phyloP scores from a whole-genome alignment of 2,329 filamentous ascomycete species.

The Coniochaeta sp. region DNA sequence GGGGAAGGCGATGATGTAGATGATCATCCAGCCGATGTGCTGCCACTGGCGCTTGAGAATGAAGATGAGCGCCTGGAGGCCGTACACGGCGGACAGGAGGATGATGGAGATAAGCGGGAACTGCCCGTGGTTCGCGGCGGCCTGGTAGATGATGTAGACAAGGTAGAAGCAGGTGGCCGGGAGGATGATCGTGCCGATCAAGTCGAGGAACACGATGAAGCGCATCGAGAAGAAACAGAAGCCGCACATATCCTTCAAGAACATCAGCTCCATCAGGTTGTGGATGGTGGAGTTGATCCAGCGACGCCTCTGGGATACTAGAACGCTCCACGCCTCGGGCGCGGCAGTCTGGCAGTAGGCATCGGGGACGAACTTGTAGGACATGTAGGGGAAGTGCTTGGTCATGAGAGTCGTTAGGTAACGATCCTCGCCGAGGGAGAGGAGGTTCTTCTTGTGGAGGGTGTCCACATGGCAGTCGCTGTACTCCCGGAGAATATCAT shows the following conservation, averaged over 20 bases:
- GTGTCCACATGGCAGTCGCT: conserved; percentile 86
- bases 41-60: conserved; percentile 97
- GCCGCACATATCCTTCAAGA: conserved; percentile 88
- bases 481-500: conserved; percentile 83
- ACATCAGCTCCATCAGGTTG: conserved; percentile 86
- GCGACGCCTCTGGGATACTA: conserved; percentile 94
- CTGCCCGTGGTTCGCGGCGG: conserved; percentile 61
- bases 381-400: conserved; percentile 92
- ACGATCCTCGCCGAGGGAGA: conserved; percentile 93
- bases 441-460: conserved; percentile 90
- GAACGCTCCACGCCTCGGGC: conserved; percentile 86
- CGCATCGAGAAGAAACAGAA: conserved; percentile 99
- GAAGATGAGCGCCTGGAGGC: conserved; percentile 93
- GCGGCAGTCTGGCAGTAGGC: conserved; percentile 91
- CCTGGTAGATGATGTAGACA: conserved; percentile 76
- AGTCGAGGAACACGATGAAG: conserved; percentile 91
- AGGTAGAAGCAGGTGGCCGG: conserved; percentile 85
- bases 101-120: conserved; percentile 83
- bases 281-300: conserved; percentile 99
- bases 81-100: conserved; percentile 87
- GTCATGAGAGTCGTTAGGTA: conserved; percentile 97
- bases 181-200: conserved; percentile 85
- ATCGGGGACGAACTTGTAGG: conserved; percentile 91
- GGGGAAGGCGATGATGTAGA: conserved; percentile 92
- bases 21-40: conserved; percentile 98